Base-by-base conservation (phyloP, 805 yeast species). In the Candida palmyrensis region DNA sequence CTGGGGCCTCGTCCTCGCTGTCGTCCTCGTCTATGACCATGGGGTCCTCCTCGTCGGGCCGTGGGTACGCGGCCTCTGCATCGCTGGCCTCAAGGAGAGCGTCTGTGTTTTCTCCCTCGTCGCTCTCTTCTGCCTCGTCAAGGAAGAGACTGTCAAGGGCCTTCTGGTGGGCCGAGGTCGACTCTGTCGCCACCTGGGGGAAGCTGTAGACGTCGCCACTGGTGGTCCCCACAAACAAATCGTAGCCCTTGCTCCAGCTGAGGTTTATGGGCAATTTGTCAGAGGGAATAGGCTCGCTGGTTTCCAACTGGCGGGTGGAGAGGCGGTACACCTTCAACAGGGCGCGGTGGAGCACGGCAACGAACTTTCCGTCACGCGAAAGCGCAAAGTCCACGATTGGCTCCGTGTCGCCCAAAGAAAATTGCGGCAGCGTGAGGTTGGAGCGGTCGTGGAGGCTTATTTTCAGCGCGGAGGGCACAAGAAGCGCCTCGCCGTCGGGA, bases 11-110 rank as follows among this genome's bases (percentile, higher is more conserved):
- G 4, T 29, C 20, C 12, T 27, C 41, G 10, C 34, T 39, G 5
- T 72, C 76, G 32, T 78, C 86, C 41, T 76, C 87, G 47, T 80
- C 88, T 18, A 73, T 77, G 17, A 75, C 69, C 51, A 77, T 77
- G 30, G 73, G 76, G 29, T 70, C 75, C 37, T 70, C 69, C 24
- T 33, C 19, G 25, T 20, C 14, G n/a, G 7, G 11, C 14, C n/a
- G 27, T 11, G 27, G 27, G n/a, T n/a, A n/a, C n/a, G n/a, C n/a
- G n/a, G n/a, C 15, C 9, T 16, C 20, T 8, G 25, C 23, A 11
- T 33, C 26, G 15, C 27, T 18, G 23, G 34, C 46, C 29, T 37
- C 30, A 13, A 38, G 25, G 21, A 42, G 38, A 3, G 42, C 49
- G 19, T 53, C 57, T 6, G 38, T 41, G 19, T 47, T 44, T 21